Percentiles rank a stretch among this genome's conserved stretches.
Conservation (phyloP, 2,329 filamentous ascomycete species). For the Ophiostoma angusticollis region DNA sequence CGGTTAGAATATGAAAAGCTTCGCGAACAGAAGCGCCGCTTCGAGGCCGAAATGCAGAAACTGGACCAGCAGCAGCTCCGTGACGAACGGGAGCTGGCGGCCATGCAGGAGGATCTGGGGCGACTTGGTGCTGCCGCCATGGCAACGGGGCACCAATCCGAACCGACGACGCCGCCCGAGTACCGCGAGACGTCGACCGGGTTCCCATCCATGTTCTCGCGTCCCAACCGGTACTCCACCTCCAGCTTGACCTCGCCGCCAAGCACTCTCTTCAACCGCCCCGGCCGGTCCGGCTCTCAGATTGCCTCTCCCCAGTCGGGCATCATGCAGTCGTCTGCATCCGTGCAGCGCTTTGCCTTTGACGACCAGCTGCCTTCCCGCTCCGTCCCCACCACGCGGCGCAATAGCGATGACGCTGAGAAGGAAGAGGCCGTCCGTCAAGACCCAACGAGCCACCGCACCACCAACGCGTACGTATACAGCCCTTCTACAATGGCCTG, state of each 20-base stretch:
- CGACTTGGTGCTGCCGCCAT: constrained; percentile 35
- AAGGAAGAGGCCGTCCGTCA: constrained; percentile 63
- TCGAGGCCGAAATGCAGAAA: constrained; percentile 85
- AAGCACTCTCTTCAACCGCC: constrained; percentile 53
- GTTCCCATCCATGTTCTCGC: constrained; percentile 68
- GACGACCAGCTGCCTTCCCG: constrained; percentile 62
- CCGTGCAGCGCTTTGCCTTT: constrained; percentile 35
- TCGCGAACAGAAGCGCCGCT: constrained; percentile 74
- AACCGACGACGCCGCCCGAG: constrained; percentile 92
- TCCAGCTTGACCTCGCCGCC: constrained; percentile 77
- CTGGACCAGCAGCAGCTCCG: constrained; percentile 73
- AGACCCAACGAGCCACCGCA: constrained; percentile 57
- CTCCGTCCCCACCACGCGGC: constrained; percentile 73
- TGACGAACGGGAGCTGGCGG: constrained; percentile 71
- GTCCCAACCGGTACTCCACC: constrained; percentile 78
- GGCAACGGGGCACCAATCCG: constrained; percentile 63
- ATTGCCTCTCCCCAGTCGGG: constrained; percentile 64
- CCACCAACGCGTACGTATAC: constrained; percentile 65
- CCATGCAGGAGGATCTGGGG: constrained; percentile 69
- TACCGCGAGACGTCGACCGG: constrained; percentile 60
- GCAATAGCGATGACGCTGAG: constrained; percentile 85
- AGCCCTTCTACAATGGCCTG: not conserved
- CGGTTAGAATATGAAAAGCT: constrained; percentile 85
- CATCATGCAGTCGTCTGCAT: constrained; percentile 30
- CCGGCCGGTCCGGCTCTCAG: constrained; percentile 64